A percentile compares a stretch with the other conserved stretches of the same genome.
Evolutionary conservation across 331 rosid genomes (phyloP).

Genomic region (Quercus tomentella): DNA sequence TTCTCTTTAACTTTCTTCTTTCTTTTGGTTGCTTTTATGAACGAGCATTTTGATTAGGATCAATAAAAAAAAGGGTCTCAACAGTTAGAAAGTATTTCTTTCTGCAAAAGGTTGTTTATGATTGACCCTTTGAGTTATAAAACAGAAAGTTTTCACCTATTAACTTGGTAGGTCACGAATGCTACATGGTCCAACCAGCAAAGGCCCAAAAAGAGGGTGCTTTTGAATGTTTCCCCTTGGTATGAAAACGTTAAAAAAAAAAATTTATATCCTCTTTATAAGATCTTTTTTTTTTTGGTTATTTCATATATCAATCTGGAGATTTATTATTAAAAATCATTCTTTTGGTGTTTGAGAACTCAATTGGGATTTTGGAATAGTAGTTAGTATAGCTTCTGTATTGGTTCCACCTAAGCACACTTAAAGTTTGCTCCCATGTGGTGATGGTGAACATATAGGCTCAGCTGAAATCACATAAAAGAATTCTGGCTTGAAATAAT

Average conservation of each 20-base stretch:
- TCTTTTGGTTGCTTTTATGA: neutral
- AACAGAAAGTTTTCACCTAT: neutral
- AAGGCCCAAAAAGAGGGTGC: neutral
- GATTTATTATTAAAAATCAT: too few species aligned
- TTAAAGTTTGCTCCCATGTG: neutral
- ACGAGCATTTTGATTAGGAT: neutral
- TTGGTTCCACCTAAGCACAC: neutral
- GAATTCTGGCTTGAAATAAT: neutral
- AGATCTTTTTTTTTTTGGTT: neutral
- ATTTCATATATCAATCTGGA: too few species aligned
- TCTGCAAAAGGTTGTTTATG: neutral
- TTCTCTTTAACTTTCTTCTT: neutral
- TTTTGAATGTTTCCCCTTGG: neutral
- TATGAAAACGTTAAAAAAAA: neutral
- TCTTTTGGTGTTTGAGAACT: neutral
- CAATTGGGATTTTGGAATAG: neutral
- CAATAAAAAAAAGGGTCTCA: neutral
- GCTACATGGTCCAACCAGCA: neutral
- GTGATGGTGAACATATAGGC: neutral
- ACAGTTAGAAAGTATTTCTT: neutral
- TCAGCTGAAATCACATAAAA: neutral
- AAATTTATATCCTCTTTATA: neutral
- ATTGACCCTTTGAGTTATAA: neutral
- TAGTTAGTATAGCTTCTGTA: too few species aligned
- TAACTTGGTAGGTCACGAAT: neutral